Percentiles rank a stretch among this genome's conserved stretches.
These are phyloP conservation scores for Trametes cubensis DNA, from an alignment of 768 basidiomycete species.

Conservation along the genomic window DNA sequence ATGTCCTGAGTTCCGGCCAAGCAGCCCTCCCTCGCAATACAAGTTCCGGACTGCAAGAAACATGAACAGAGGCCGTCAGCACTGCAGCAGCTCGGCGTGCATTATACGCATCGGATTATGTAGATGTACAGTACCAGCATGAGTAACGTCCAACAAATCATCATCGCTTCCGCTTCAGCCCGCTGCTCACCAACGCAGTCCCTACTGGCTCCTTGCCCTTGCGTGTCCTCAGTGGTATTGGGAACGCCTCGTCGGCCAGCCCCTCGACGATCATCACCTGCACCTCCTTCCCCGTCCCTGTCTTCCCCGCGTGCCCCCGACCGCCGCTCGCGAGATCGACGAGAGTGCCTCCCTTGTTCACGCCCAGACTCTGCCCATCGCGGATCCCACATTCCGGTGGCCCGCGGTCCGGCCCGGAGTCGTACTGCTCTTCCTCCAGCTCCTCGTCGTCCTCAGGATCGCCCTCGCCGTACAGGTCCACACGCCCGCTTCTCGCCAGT, in stretches of 20 bases:
- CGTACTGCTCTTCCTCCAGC: constrained; percentile 50
- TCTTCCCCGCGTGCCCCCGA: constrained; percentile 1
- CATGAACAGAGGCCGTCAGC: not conserved
- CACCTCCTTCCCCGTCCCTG: constrained; percentile 16
- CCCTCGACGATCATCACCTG: constrained; percentile 29
- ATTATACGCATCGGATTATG: constrained; percentile 23
- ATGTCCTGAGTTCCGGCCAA: constrained; percentile 24
- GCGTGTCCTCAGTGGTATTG: constrained; percentile 69
- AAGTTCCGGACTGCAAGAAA: not conserved
- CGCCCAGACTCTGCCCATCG: constrained; percentile 9
- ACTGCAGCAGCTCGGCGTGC: not conserved
- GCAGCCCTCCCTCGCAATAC: not conserved
- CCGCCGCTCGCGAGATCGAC: constrained; percentile 9
- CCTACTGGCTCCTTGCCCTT: constrained; percentile 58
- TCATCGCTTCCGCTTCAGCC: constrained; percentile 70
- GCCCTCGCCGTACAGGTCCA: constrained; percentile 46
- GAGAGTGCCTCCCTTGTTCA: constrained; percentile 11
- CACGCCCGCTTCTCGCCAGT: constrained; percentile 43
- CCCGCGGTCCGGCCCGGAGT: constrained; percentile 39
- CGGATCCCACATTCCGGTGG: constrained; percentile 55
- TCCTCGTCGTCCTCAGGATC: constrained; percentile 55
- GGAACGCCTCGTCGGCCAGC: constrained; percentile 64
- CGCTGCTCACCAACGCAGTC: constrained; percentile 33
- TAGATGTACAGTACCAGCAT: constrained; percentile 14
- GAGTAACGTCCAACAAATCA: not conserved